These are phyloP conservation scores for Lentinula novae-zelandiae DNA, from an alignment of 1,284 basidiomycete genomes.

Conservation along the genomic window DNA sequence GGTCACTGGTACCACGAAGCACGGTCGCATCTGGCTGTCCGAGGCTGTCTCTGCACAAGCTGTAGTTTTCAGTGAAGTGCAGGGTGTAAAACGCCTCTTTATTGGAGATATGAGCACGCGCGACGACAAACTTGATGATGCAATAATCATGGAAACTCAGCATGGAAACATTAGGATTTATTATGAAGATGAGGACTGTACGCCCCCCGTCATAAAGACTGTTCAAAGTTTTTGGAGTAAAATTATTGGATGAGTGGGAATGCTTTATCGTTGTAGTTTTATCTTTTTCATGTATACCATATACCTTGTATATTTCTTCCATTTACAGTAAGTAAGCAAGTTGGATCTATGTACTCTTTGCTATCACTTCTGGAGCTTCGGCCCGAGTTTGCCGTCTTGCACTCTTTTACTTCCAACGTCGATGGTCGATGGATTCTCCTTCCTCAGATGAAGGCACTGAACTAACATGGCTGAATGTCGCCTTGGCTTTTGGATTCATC, in stretches of 20 bases:
- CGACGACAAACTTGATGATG: background rate
- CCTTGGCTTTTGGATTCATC: constrained; percentile 71
- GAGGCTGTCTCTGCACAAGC: constrained; percentile 4
- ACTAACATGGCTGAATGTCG: constrained; percentile 61
- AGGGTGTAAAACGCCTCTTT: background rate
- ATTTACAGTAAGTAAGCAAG: too few relatives aligned
- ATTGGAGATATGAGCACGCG: constrained; percentile 7
- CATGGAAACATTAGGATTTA: background rate
- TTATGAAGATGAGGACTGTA: constrained; percentile 1
- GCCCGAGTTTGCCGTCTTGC: background rate
- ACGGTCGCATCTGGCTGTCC: constrained; percentile 3
- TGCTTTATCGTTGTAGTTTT: too few relatives aligned
- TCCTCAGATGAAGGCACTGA: background rate
- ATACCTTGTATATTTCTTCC: too few relatives aligned
- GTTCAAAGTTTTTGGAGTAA: background rate
- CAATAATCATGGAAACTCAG: background rate
- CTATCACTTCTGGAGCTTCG: too few relatives aligned
- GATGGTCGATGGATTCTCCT: background rate
- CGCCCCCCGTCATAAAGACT: background rate
- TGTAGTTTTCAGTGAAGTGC: constrained; percentile 1
- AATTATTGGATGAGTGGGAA: background rate
- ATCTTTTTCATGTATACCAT: too few relatives aligned
- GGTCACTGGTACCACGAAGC: constrained; percentile 17
- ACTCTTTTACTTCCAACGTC: background rate
- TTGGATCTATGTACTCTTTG: too few relatives aligned